Evolutionary conservation across 2,329 filamentous ascomycete genomes (phyloP), one percentile per base, ranked within the genome.

Genomic region (Sporothrix schenckii): DNA sequence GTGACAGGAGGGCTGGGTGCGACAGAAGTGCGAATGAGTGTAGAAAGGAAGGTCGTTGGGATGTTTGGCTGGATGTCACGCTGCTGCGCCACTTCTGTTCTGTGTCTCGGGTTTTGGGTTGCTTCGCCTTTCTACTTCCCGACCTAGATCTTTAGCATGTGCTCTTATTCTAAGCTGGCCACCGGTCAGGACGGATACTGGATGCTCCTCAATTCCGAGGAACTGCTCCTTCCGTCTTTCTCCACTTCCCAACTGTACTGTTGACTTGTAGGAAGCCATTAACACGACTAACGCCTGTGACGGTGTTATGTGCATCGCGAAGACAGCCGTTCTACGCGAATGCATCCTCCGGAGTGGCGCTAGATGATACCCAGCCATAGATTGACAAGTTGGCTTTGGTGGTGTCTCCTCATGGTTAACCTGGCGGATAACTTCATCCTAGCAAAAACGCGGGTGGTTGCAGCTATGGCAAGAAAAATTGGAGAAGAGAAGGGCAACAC

Each of bases 381-480:
- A 19, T 13, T 5, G 30, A 41, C 54, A n/a, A 21, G 9, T 14
- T n/a, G 54, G 54, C 30, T 39, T 39, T 60, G 13, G 54, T 63
- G 39, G n/a, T 16, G 44, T 7, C 44, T 65, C 60, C 27, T n/a
- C 44, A 27, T 10, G 21, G 39, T 47, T 34, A 16, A 50, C 61
- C 50, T 30, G 44, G 61, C 61, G 61, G 61, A 50, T 65, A 65
- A 65, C 61, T 49, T 65, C 61, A 49, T 50, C 61, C 61, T 21
- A 50, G n/a, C n/a, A 30, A 60, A 60, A 10, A 60, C 30, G 19
- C 30, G 30, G 54, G 54, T 2, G 30, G 30, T 3, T 34, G 19
- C 21, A 34, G 54, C 30, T 34, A 5, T 34, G 39, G 54, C 54
- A 9, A 41, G 30, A 34, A 5, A n/a, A 2, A 39, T 60, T 60